Evolutionary conservation across 2,329 filamentous ascomycete genomes (phyloP).

Genomic region (Fusarium chuoi): DNA sequence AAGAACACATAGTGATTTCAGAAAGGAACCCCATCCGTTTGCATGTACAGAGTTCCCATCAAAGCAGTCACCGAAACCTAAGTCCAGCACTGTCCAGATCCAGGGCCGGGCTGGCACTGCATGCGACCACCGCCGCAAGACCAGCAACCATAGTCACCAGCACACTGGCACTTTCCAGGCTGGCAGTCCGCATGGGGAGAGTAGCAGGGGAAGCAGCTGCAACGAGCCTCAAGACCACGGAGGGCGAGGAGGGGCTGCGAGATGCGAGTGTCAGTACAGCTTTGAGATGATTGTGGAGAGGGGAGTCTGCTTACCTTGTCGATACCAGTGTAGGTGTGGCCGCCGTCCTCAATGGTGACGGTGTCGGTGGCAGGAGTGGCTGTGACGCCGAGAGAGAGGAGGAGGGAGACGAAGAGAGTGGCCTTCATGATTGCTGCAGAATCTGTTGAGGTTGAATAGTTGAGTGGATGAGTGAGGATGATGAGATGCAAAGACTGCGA

Average conservation of each 20-base stretch:
- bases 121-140: slow-evolving; percentile 8
- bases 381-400: slow-evolving; percentile 7
- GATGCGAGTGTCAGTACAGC: rapidly evolving
- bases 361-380: slow-evolving; percentile 2
- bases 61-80: too few species aligned
- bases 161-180: slow-evolving; percentile 8
- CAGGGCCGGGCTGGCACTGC: slow-evolving; percentile 12
- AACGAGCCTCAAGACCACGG: slow-evolving; percentile 14
- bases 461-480: not conserved
- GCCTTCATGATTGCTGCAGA: slow-evolving; percentile 9
- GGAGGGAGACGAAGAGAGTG: not conserved
- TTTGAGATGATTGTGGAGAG: rapidly evolving
- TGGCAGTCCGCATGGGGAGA: slow-evolving; percentile 6
- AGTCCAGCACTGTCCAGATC: slow-evolving; percentile 13
- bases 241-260: not conserved
- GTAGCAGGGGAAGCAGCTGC: slow-evolving; percentile 16
- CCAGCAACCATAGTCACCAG: slow-evolving; percentile 14
- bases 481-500: not conserved
- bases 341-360: slow-evolving; percentile 6
- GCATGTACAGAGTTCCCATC: too few species aligned
- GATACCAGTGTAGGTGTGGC: slow-evolving; percentile 5
- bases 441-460: not conserved
- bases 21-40: too few species aligned
- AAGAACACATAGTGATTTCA: too few species aligned
- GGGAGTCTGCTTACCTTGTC: not conserved